Conservation (phyloP, 108 stramenopile species). For the Nitzschia putrida region DNA sequence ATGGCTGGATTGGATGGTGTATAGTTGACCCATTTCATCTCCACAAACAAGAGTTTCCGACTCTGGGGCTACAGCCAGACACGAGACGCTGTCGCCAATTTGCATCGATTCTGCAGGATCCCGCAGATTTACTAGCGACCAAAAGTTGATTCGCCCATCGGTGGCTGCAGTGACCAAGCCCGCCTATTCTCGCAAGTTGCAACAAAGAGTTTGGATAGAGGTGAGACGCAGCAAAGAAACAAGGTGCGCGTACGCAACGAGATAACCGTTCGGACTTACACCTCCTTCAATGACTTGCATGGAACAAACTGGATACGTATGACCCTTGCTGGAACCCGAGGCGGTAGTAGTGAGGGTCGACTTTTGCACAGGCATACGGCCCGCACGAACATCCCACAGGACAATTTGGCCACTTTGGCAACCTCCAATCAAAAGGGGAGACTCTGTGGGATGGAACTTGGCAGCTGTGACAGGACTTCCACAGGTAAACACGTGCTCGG, state of each 20-base stretch:
- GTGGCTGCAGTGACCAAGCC: constrained; percentile 72
- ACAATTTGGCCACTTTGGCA: constrained; percentile 81
- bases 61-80: constrained; percentile 69
- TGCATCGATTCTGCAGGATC: constrained; percentile 75
- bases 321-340: constrained; percentile 53
- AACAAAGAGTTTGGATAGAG: not conserved
- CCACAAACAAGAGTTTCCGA: constrained; percentile 70
- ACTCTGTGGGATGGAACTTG: constrained; percentile 83
- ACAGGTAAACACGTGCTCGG: constrained; percentile 85
- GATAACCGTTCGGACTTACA: constrained; percentile 37
- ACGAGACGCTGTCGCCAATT: constrained; percentile 76
- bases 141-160: constrained; percentile 82
- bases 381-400: constrained; percentile 85
- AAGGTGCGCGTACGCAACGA: not conserved
- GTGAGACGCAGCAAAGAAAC: not conserved
- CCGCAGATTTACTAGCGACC: constrained; percentile 80
- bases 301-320: constrained; percentile 70
- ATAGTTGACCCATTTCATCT: constrained; percentile 72
- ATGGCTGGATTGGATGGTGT: constrained; percentile 53
- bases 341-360: constrained; percentile 41
- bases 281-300: constrained; percentile 70
- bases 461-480: constrained; percentile 75
- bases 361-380: constrained; percentile 82
- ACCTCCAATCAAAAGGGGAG: constrained; percentile 78
- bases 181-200: constrained; percentile 26